A percentile compares a stretch with the other conserved stretches of the same genome.
These are phyloP conservation scores for Fusarium subtropicale DNA, from an alignment of 2,329 filamentous ascomycete species.

Conservation along the genomic window DNA sequence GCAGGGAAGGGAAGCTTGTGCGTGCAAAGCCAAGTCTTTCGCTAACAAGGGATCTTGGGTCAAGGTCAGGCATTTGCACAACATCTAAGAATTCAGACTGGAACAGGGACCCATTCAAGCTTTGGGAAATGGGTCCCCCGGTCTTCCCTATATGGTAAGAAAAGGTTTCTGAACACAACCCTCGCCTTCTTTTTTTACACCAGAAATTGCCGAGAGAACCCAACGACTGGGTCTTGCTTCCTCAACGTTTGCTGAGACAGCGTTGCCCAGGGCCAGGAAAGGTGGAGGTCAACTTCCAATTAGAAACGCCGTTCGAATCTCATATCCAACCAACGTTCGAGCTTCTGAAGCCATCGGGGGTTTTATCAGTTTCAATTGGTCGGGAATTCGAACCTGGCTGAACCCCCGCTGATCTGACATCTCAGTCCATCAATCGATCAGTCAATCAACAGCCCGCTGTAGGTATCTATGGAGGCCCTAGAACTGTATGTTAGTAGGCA, in stretches of 20 bases:
- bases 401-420: constrained; percentile 40
- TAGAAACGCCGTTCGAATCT: constrained; percentile 1
- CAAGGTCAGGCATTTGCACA: constrained; percentile 36
- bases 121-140: constrained; percentile 31
- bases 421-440: constrained; percentile 19
- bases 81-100: constrained; percentile 24
- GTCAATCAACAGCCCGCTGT: constrained; percentile 8
- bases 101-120: constrained; percentile 33
- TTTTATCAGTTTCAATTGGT: constrained; percentile 21
- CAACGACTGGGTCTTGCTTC: constrained; percentile 5
- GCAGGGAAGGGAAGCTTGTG: constrained; percentile 30
- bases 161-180: constrained; percentile 16
- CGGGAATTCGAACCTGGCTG: constrained; percentile 6
- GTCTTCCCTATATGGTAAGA: constrained; percentile 20
- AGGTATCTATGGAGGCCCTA: constrained; percentile 10
- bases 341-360: constrained; percentile 17
- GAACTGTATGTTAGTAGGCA: not conserved
- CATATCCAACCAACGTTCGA: constrained; percentile 29
- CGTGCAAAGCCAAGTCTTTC: constrained; percentile 33
- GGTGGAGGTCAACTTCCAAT: constrained; percentile 18
- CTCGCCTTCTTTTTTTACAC: constrained; percentile 23
- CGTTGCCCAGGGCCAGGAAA: constrained; percentile 16
- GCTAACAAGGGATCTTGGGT: constrained; percentile 27
- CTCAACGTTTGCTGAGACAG: constrained; percentile 30
- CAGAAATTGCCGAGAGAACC: constrained; percentile 6